A percentile compares a stretch with the other conserved stretches of the same genome.
These are phyloP conservation scores for Draba incana DNA, from an alignment of 345 rosid species.

Conservation along the genomic window DNA sequence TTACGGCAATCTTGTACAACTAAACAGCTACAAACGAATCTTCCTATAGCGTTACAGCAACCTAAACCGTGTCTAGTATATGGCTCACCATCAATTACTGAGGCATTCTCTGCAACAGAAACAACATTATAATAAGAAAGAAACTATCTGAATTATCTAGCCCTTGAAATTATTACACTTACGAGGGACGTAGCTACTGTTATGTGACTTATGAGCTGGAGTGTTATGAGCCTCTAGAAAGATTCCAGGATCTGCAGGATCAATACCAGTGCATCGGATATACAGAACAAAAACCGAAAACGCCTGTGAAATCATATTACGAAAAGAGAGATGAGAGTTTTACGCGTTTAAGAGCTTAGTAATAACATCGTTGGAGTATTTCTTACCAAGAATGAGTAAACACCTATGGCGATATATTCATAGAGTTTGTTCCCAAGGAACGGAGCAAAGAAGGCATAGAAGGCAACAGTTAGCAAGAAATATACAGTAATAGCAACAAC, in stretches of 20 bases:
- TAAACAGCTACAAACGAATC: constrained; percentile 67
- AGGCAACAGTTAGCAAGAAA: constrained; percentile 74
- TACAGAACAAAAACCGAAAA: constrained; percentile 75
- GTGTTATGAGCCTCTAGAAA: constrained; percentile 55
- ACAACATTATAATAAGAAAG: neutral
- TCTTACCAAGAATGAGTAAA: constrained; percentile 80
- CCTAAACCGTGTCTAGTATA: constrained; percentile 49
- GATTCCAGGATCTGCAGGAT: constrained; percentile 97
- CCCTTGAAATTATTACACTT: neutral
- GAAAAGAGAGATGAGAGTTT: constrained; percentile 8
- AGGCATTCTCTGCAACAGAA: constrained; percentile 50
- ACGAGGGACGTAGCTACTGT: constrained; percentile 36
- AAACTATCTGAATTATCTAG: neutral
- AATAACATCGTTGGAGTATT: neutral
- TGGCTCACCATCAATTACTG: constrained; percentile 53
- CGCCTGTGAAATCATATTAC: constrained; percentile 49
- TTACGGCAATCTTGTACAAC: constrained; percentile 71
- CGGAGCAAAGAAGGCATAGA: constrained; percentile 93
- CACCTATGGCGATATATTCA: constrained; percentile 67
- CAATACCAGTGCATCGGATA: constrained; percentile 83
- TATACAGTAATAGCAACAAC: constrained; percentile 88
- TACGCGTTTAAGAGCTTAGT: constrained; percentile 4
- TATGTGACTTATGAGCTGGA: constrained; percentile 61
- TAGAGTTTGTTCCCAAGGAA: constrained; percentile 75
- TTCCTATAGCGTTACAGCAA: constrained; percentile 52